A percentile compares a stretch with the other conserved stretches of the same genome.
phyloP scores from a whole-genome alignment of 2,329 filamentous ascomycete species.

The Penicillium sp. region DNA sequence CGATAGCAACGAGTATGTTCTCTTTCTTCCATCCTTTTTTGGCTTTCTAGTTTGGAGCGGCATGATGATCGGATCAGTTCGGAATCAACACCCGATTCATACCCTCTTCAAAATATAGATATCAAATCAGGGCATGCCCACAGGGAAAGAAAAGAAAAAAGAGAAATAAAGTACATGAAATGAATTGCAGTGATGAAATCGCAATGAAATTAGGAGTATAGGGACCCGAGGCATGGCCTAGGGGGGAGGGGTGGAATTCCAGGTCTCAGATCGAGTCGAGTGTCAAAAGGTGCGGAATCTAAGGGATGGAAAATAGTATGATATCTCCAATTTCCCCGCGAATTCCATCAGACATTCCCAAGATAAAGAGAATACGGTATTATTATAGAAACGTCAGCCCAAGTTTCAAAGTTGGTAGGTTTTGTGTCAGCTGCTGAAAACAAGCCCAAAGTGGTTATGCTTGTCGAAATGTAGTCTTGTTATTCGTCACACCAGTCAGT shows the following conservation, averaged over 20 bases:
- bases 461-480: constrained; percentile 12
- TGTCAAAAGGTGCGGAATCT: constrained; percentile 22
- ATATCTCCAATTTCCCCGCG: constrained; percentile 25
- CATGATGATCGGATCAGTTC: constrained; percentile 28
- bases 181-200: constrained; percentile 3
- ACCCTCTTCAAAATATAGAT: constrained; percentile 9
- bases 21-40: constrained; percentile 31
- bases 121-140: constrained; percentile 7
- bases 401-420: background rate
- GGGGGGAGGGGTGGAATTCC: constrained; percentile 20
- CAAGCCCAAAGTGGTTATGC: constrained; percentile 11
- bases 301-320: constrained; percentile 16
- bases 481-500: constrained; percentile 22
- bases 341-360: constrained; percentile 16
- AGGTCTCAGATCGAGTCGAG: constrained; percentile 16
- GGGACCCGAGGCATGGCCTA: constrained; percentile 22
- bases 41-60: constrained; percentile 32
- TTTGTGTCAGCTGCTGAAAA: constrained; percentile 18
- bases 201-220: constrained; percentile 12
- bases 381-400: constrained; percentile 16
- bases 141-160: background rate
- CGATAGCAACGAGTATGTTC: constrained; percentile 29
- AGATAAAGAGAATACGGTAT: constrained; percentile 10
- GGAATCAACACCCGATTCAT: constrained; percentile 17
- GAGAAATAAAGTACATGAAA: constrained; percentile 8